Conservation (phyloP, 768 basidiomycete species). For the Cystofilobasidium capitatum region DNA sequence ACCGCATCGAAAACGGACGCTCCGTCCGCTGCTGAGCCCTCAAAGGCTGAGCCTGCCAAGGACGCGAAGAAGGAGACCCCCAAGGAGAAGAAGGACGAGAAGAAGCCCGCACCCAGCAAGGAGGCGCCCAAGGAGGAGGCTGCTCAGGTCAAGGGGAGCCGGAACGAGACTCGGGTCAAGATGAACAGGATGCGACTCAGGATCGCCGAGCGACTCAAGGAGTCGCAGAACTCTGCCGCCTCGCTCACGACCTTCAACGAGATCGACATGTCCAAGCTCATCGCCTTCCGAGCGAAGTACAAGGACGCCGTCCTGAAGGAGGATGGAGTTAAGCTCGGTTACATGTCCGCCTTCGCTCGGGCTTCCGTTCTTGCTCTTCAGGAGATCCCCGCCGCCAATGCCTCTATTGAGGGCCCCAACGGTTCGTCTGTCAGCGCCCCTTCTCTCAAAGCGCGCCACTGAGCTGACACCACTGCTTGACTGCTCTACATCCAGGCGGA, state of each 20-base stretch:
- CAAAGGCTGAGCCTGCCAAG: conserved; percentile 25
- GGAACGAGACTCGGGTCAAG: conserved; percentile 87
- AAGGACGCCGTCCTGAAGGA: conserved; percentile 84
- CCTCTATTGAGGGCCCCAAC: conserved; percentile 66
- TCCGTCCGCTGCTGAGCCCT: conserved; percentile 8
- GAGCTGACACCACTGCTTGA: no score
- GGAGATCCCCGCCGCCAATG: conserved; percentile 90
- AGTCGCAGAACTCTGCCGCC: conserved; percentile 93
- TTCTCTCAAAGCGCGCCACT: no score
- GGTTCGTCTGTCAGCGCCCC: not conserved
- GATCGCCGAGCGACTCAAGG: conserved; percentile 93
- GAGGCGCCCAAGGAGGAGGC: conserved; percentile 33
- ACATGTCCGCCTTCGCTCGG: conserved; percentile 93
- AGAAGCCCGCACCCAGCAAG: conserved; percentile 35
- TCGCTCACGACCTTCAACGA: conserved; percentile 98
- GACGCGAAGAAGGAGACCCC: conserved; percentile 30
- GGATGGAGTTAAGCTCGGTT: conserved; percentile 92
- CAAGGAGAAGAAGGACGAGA: conserved; percentile 40
- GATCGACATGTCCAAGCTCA: conserved; percentile 94
- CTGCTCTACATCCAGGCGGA: conserved; percentile 27
- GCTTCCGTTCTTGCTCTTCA: conserved; percentile 72
- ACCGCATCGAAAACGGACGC: conserved; percentile 1
- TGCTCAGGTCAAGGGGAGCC: conserved; percentile 42
- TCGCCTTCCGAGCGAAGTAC: conserved; percentile 85
- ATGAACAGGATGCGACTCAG: conserved; percentile 98